Conservation (phyloP, 2,329 filamentous ascomycete genomes). For the Magnaporthales sp. region DNA sequence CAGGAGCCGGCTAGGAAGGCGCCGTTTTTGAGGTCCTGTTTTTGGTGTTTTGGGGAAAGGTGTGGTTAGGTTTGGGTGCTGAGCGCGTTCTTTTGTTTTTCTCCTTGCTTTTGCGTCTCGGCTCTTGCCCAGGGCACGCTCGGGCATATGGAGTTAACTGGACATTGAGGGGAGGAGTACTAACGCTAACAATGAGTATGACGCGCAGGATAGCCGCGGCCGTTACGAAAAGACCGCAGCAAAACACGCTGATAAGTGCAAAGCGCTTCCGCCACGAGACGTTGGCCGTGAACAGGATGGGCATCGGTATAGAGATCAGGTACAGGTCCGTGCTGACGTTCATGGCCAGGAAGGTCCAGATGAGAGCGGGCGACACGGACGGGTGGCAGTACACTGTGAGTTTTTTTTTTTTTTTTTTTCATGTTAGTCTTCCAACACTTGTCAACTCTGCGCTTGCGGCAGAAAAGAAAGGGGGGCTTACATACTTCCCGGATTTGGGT, state of each 20-base stretch:
- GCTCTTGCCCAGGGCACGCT: no score
- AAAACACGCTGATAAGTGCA: slow-evolving; percentile 43
- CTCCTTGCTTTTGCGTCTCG: background rate
- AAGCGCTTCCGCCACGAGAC: slow-evolving; percentile 40
- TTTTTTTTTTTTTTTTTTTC: background rate
- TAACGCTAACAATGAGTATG: slow-evolving; percentile 34
- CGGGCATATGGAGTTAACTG: no score
- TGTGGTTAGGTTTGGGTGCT: background rate
- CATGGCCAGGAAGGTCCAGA: slow-evolving; percentile 26
- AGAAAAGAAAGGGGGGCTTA: background rate
- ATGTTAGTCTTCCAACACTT: background rate
- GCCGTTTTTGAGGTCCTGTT: slow-evolving; percentile 24
- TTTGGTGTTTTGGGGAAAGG: background rate
- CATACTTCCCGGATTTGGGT: slow-evolving; percentile 30
- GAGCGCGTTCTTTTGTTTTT: no score
- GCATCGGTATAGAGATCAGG: slow-evolving; percentile 28
- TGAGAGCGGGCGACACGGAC: slow-evolving; percentile 26
- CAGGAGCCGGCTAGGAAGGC: slow-evolving; percentile 28
- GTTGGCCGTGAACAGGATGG: slow-evolving; percentile 44
- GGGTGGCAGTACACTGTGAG: slow-evolving; percentile 26
- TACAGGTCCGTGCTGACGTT: slow-evolving; percentile 32
- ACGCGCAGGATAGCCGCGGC: slow-evolving; percentile 44
- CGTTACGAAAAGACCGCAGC: slow-evolving; percentile 46
- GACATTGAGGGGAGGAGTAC: background rate
- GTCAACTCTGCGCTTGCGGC: background rate